phyloP scores from a whole-genome alignment of 2,329 filamentous ascomycete genomes.

The Diaporthe nobilis region DNA sequence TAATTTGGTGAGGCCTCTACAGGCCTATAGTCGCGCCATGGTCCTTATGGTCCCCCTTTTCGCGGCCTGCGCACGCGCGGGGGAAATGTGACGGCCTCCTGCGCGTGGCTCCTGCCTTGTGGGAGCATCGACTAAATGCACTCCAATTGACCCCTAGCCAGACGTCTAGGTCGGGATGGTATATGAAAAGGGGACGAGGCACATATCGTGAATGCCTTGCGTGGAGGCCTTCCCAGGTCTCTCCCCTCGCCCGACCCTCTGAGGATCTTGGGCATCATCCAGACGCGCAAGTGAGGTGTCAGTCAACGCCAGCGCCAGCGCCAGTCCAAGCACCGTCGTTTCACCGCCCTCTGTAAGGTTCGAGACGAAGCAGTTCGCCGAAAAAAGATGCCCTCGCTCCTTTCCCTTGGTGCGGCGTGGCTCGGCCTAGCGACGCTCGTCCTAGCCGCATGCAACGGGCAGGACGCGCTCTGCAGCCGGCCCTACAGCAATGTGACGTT shows the following conservation, averaged over 20 bases:
- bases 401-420: conserved; percentile 5
- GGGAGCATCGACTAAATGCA: background rate
- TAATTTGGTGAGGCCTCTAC: background rate
- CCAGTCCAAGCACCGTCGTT: conserved; percentile 3
- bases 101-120: conserved; percentile 14
- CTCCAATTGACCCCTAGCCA: background rate
- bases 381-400: conserved; percentile 21
- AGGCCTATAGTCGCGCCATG: background rate
- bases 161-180: background rate
- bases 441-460: conserved; percentile 68
- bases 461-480: conserved; percentile 67
- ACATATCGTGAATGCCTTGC: background rate
- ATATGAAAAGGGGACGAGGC: conserved; percentile 12
- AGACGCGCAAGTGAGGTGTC: conserved; percentile 17
- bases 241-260: background rate
- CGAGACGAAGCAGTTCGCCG: background rate
- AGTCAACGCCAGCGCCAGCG: background rate
- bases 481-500: conserved; percentile 73
- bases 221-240: background rate
- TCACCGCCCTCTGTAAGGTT: conserved; percentile 10
- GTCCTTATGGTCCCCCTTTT: background rate
- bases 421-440: conserved; percentile 30
- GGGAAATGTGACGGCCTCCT: conserved; percentile 28
- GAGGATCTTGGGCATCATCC: background rate
- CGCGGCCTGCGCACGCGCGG: conserved; percentile 19